Evolutionary conservation across 73 alveolate genomes (phyloP).

Genomic region (Tetrahymena thermophila): DNA sequence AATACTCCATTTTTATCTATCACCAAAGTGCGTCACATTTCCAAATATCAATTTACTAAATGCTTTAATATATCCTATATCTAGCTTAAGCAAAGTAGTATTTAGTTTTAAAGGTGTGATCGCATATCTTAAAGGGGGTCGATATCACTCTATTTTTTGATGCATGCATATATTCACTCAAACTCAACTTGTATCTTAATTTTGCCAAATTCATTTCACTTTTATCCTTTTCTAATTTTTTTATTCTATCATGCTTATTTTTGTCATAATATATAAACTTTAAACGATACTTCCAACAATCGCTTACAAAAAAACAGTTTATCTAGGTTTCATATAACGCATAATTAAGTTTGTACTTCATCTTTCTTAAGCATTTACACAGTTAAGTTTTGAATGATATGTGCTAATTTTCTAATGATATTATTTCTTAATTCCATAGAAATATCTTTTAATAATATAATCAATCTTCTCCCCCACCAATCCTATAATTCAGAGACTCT

Average conservation of each 20-base stretch:
- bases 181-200: not conserved
- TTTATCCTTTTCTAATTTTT: not conserved
- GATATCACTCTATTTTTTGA: not conserved
- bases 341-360: not conserved
- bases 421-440: not conserved
- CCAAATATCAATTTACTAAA: not conserved
- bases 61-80: not conserved
- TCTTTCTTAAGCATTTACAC: not conserved
- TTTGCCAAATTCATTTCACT: not conserved
- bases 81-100: not conserved
- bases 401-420: not conserved
- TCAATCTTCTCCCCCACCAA: conserved; percentile 1
- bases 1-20: not conserved
- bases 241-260: not conserved
- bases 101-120: not conserved
- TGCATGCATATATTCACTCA: not conserved
- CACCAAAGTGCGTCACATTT: not conserved
- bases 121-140: not conserved
- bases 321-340: not conserved
- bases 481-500: not conserved
- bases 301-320: not conserved
- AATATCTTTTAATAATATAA: not conserved
- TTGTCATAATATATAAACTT: not conserved
- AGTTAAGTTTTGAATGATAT: not conserved
- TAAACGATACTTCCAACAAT: not conserved